These are phyloP conservation scores for Hypoxylon lienhwacheense DNA, from an alignment of 495 filamentous ascomycete genomes.

Conservation along the genomic window DNA sequence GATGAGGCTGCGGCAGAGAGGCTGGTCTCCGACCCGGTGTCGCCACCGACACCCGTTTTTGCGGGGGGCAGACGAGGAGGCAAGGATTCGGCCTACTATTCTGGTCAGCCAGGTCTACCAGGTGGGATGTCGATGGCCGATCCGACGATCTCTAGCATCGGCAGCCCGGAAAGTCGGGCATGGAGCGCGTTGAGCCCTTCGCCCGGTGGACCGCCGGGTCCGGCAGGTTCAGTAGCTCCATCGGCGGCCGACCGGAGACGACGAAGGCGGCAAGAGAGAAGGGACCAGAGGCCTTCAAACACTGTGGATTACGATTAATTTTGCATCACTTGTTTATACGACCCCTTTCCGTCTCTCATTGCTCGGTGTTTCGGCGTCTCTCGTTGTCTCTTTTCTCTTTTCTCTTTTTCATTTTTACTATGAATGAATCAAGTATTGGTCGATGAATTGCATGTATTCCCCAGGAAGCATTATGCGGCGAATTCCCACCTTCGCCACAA, in stretches of 20 bases:
- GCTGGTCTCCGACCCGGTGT: slow-evolving; percentile 42
- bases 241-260: slow-evolving; percentile 48
- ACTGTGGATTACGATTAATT: slow-evolving; percentile 50
- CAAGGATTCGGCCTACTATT: slow-evolving; percentile 60
- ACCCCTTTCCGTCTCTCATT: slow-evolving; percentile 20
- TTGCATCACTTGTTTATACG: neutral
- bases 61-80: slow-evolving; percentile 43
- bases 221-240: slow-evolving; percentile 29
- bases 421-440: slow-evolving; percentile 18
- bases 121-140: slow-evolving; percentile 35
- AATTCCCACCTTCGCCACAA: slow-evolving; percentile 6
- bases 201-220: slow-evolving; percentile 33
- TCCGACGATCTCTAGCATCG: slow-evolving; percentile 48
- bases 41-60: slow-evolving; percentile 53
- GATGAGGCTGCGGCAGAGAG: slow-evolving; percentile 46
- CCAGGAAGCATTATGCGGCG: slow-evolving; percentile 13
- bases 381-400: no score
- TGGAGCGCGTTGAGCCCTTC: slow-evolving; percentile 47
- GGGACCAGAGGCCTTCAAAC: slow-evolving; percentile 39
- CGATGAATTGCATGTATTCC: slow-evolving; percentile 26
- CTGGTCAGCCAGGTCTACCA: slow-evolving; percentile 50
- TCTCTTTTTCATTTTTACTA: no score
- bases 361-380: slow-evolving; percentile 39
- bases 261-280: slow-evolving; percentile 52
- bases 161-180: slow-evolving; percentile 44